Base-by-base conservation (phyloP, 2,329 filamentous ascomycete genomes). In the Aspergillus transmontanensis region DNA sequence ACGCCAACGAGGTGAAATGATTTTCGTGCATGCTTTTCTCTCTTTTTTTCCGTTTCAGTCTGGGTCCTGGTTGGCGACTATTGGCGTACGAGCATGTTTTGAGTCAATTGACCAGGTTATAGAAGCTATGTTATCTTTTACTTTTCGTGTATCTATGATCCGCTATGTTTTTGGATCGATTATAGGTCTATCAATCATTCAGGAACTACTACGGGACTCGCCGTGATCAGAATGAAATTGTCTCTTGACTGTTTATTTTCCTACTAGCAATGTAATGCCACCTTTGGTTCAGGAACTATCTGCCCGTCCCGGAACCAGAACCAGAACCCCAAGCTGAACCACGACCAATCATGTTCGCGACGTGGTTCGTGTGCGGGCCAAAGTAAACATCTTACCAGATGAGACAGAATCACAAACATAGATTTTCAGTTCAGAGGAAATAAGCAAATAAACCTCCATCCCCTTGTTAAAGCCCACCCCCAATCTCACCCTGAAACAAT, bases 1-100 rank as follows among this genome's bases (percentile, higher is more conserved):
- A 82, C 63, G 73, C 72, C 21, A 79, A 81, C 66, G 80, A 81
- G 69, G 72, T 81, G 50, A 75, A 76, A 76, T 76, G 61, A 74
- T 19, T 32, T 46, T 26, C 50, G 45, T 36, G 14, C 30, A 14
- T 45, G 43, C 46, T 54, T 58, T 28, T 23, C 26, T 51, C n/a
- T 30, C 3, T 36, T 21, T 1, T 28, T 43, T 57, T 50, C 26
- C 21, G 32, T 23, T 39, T 57, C 7, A 26, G 21, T 51, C 53
- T 41, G 36, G 59, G 54, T 53, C 51, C 30, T 62, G 51, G 21
- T 62, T 53, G 45, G 56, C 56, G 56, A 53, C n/a, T 28, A 61
- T 32, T 36, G 60, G 60, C 60, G 60, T 57, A 58, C 39, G 50
- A 54, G 39, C 36, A 28, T 54, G 14, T 28, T 56, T 48, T 48